phyloP scores from a whole-genome alignment of 805 yeast species.

The Cyberlindnera galapagoensis region DNA sequence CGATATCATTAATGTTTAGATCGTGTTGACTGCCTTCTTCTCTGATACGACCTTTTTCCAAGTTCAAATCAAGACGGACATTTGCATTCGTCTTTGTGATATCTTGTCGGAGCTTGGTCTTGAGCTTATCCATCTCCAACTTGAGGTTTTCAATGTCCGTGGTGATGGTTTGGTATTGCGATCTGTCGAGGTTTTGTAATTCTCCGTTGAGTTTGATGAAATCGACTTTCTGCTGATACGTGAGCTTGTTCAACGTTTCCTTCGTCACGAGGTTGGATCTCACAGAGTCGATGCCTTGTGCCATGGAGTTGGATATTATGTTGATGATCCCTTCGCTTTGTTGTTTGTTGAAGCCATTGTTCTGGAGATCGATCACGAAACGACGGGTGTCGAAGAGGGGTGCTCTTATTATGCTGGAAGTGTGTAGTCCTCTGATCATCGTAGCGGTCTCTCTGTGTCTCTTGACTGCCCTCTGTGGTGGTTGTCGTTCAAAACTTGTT shows the following conservation, averaged over 20 bases:
- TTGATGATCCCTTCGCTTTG: slow-evolving; percentile 79
- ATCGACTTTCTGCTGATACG: slow-evolving; percentile 95
- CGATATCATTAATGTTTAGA: slow-evolving; percentile 88
- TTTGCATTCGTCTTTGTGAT: slow-evolving; percentile 86
- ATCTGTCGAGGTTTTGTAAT: slow-evolving; percentile 77
- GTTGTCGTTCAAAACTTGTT: no score
- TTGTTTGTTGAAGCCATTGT: slow-evolving; percentile 62
- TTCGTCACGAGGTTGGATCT: slow-evolving; percentile 77
- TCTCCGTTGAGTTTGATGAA: slow-evolving; percentile 93
- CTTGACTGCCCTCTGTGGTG: no score
- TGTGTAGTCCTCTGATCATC: slow-evolving; percentile 3
- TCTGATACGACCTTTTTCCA: slow-evolving; percentile 92
- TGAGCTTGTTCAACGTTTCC: slow-evolving; percentile 73
- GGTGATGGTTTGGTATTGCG: slow-evolving; percentile 74
- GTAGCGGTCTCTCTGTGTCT: no score
- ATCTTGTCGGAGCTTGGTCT: slow-evolving; percentile 83
- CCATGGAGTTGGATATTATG: slow-evolving; percentile 66
- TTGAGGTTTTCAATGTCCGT: slow-evolving; percentile 83
- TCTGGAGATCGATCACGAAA: slow-evolving; percentile 26
- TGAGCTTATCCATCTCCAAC: slow-evolving; percentile 78
- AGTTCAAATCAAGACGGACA: slow-evolving; percentile 81
- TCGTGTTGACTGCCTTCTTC: slow-evolving; percentile 93
- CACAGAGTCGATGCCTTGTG: slow-evolving; percentile 72
- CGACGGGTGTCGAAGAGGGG: slow-evolving; percentile 24
- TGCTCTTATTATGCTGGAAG: not conserved